These are phyloP conservation scores for Komagataella ulmi DNA, from an alignment of 805 yeast genomes.

Conservation along the genomic window DNA sequence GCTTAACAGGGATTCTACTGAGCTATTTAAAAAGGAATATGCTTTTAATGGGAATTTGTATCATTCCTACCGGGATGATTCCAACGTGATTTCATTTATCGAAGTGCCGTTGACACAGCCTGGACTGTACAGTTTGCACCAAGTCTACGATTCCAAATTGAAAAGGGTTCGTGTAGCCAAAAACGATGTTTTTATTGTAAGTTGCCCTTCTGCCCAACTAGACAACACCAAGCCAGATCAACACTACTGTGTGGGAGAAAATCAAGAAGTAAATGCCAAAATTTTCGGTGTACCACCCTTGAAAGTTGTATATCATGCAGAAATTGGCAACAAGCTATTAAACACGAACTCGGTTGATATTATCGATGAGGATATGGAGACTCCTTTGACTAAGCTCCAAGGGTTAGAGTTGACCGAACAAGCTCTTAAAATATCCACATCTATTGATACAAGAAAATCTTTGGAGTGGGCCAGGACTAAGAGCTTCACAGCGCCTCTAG, in stretches of 20 bases:
- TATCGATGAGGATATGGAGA: conserved; percentile 34
- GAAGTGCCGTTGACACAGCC: conserved; percentile 54
- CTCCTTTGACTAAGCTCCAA: conserved; percentile 24
- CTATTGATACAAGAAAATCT: neutral
- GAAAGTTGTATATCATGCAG: conserved; percentile 38
- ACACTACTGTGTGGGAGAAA: conserved; percentile 57
- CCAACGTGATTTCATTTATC: conserved; percentile 31
- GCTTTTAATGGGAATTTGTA: conserved; percentile 1
- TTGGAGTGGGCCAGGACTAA: conserved; percentile 17
- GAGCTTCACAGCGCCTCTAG: conserved; percentile 13
- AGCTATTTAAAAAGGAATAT: conserved; percentile 2
- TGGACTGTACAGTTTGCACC: conserved; percentile 63
- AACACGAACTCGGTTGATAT: conserved; percentile 14
- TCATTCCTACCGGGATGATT: neutral
- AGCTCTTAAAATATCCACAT: conserved; percentile 19
- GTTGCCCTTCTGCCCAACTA: conserved; percentile 67
- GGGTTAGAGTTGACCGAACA: conserved; percentile 17
- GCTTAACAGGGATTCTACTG: conserved; percentile 12
- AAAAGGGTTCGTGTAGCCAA: conserved; percentile 46
- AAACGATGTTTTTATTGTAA: conserved; percentile 52
- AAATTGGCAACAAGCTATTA: conserved; percentile 19
- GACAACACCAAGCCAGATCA: conserved; percentile 10
- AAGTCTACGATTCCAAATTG: conserved; percentile 46
- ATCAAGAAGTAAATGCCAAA: conserved; percentile 30
- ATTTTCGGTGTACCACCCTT: conserved; percentile 74